Base-by-base conservation (phyloP, 352 stramenopile genomes). In the Globisporangium cederbergense region DNA sequence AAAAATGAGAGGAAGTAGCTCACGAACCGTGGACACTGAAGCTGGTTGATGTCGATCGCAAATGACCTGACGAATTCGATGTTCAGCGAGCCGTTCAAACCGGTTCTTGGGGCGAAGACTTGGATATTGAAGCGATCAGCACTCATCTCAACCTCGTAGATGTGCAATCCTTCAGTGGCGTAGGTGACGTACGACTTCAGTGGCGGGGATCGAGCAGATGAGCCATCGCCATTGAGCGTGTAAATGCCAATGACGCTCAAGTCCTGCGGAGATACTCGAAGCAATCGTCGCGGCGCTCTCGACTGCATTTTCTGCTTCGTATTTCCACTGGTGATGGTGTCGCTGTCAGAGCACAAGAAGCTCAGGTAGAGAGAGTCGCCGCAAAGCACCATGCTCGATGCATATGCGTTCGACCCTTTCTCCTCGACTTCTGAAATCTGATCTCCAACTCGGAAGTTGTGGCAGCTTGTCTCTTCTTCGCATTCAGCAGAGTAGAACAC, bases 61-160 rank as follows among this genome's bases (percentile, higher is more conserved):
- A 88, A 81, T 13, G 64, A 66, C 16, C 67, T 68, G 30, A 66
- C 64, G 53, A 70, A 53, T 1, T 65, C 32, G 32, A 83, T 53
- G 9, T 53, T 11, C 11, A 70, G 42, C 28, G 55, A 60, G 18
- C 59, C 66, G 32, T 40, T 58, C 25, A 36, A 25, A 1, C 45
- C 32, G 22, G 54, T 8, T 8, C 67, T 71, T 20, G 67, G 52
- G 20, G 51, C 60, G 52, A 89, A 86, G 22, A 86, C 68, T 13
- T 65, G 73, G 1, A 91, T 71, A 34, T 51, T 30, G 64, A 87
- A 79, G 7, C 58, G 28, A 47, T 75, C 67, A 0, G 69, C 65
- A 28, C 64, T 65, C 57, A 84, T 64, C 30, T 77, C 60, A 45
- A 91, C 69, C 30, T 91, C 78, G 60, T 86, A 91, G 13, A 91